Percentiles rank a stretch among this genome's conserved stretches.
Evolutionary conservation across 2,329 filamentous ascomycete species (phyloP).

Genomic region (Aulographum hederae): DNA sequence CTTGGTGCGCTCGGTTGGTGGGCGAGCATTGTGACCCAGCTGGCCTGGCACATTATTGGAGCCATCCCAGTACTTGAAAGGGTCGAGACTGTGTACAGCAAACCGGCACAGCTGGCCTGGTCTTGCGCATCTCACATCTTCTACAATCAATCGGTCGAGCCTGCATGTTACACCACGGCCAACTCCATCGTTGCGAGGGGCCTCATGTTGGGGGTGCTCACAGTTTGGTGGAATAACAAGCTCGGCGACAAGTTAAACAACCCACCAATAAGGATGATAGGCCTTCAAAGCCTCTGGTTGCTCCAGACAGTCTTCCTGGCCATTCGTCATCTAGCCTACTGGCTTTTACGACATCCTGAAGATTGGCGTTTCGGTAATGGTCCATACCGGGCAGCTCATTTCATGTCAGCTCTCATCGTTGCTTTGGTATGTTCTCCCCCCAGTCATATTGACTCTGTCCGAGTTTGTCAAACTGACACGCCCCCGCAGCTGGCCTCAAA

Average conservation of each 20-base stretch:
- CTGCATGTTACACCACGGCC: slow-evolving; percentile 13
- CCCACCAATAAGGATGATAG: slow-evolving; percentile 26
- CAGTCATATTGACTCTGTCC: slow-evolving; percentile 4
- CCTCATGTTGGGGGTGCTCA: slow-evolving; percentile 29
- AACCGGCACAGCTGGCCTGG: neutral
- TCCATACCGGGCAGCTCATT: slow-evolving; percentile 32
- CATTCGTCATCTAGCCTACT: slow-evolving; percentile 28
- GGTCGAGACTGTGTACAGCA: neutral
- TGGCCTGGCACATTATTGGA: slow-evolving; percentile 17
- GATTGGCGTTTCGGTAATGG: slow-evolving; percentile 9
- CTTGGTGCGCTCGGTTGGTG: slow-evolving; percentile 25
- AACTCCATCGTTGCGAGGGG: slow-evolving; percentile 12
- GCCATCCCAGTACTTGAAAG: slow-evolving; percentile 3
- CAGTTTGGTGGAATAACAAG: slow-evolving; percentile 52
- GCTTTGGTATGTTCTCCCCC: slow-evolving; percentile 33
- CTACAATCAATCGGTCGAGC: slow-evolving; percentile 2
- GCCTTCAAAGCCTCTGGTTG: slow-evolving; percentile 46
- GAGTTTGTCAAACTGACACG: neutral
- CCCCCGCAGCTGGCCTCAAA: slow-evolving; percentile 6
- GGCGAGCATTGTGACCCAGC: slow-evolving; percentile 15
- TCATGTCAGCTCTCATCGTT: slow-evolving; percentile 34
- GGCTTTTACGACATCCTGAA: slow-evolving; percentile 11
- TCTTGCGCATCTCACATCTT: neutral
- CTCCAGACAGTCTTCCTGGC: slow-evolving; percentile 42
- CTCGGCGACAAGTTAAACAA: slow-evolving; percentile 45